phyloP scores from a whole-genome alignment of 768 basidiomycete species.

The Aureoboletus auriporus region DNA sequence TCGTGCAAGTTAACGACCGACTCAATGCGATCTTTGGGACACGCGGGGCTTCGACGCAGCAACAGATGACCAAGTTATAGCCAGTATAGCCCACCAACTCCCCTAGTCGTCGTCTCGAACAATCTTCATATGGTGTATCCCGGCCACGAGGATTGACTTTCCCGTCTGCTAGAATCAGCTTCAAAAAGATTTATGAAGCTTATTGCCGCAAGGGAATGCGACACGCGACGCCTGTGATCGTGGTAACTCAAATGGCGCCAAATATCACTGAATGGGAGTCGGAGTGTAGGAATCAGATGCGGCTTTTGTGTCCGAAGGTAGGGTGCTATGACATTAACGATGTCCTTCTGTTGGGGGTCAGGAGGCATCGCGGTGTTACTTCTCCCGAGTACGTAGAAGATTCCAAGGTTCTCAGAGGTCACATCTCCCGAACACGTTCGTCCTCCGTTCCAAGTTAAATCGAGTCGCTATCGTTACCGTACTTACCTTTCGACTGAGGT shows the following conservation, averaged over 20 bases:
- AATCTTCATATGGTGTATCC: background rate
- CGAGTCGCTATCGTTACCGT: too few relatives aligned
- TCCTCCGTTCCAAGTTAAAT: background rate
- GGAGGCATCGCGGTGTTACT: background rate
- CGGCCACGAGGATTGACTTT: background rate
- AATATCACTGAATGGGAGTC: background rate
- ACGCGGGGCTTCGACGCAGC: background rate
- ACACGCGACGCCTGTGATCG: background rate
- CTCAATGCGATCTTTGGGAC: background rate
- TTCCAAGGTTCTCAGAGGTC: background rate
- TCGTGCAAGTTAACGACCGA: background rate
- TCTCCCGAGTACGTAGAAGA: background rate
- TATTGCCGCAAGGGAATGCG: background rate
- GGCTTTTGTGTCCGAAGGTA: background rate
- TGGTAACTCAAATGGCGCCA: background rate
- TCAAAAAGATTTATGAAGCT: background rate
- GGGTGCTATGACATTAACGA: background rate
- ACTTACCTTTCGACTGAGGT: too few relatives aligned
- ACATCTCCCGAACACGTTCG: constrained; percentile 1
- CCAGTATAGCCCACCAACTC: background rate
- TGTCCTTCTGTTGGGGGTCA: background rate
- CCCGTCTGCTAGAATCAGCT: background rate
- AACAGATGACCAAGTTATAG: background rate
- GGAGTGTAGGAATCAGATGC: background rate
- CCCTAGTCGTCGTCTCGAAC: background rate